Percentiles rank a stretch among this genome's conserved stretches.
phyloP scores from a whole-genome alignment of 2,329 filamentous ascomycete species.

The Pseudogymnoascus pannorum region DNA sequence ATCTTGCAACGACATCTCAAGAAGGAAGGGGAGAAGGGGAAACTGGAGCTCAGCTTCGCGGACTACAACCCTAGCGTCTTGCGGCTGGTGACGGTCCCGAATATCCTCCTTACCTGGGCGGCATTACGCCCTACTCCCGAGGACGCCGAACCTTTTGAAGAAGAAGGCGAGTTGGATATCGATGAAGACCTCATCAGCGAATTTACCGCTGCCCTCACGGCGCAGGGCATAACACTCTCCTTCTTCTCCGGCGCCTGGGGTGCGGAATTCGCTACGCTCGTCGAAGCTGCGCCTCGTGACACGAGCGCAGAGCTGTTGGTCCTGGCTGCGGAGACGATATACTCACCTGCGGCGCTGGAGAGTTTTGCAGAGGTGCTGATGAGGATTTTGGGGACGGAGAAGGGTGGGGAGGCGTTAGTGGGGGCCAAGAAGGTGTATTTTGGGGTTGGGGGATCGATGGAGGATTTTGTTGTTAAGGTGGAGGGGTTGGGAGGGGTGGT shows the following conservation, averaged over 20 bases:
- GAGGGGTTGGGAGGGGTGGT: conserved; percentile 42
- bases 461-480: conserved; percentile 58
- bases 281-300: conserved; percentile 34
- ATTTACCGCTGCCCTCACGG: conserved; percentile 49
- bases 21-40: background rate
- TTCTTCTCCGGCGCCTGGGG: conserved; percentile 75
- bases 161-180: conserved; percentile 28
- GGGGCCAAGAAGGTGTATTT: conserved; percentile 78
- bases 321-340: conserved; percentile 75
- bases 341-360: conserved; percentile 63
- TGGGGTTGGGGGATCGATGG: conserved; percentile 73
- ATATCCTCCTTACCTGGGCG: conserved; percentile 63
- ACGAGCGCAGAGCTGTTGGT: conserved; percentile 36
- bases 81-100: conserved; percentile 71
- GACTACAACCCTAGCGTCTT: conserved; percentile 78
- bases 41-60: conserved; percentile 57
- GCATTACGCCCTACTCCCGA: conserved; percentile 13
- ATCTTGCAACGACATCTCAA: conserved; percentile 54
- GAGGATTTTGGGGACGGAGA: conserved; percentile 45
- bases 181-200: conserved; percentile 42
- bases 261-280: conserved; percentile 51
- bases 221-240: conserved; percentile 47
- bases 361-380: conserved; percentile 63
- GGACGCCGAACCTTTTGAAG: conserved; percentile 19
- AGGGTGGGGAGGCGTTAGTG: conserved; percentile 48